phyloP scores from a whole-genome alignment of 2,329 filamentous ascomycete genomes.

The Rhinocladiella similis region DNA sequence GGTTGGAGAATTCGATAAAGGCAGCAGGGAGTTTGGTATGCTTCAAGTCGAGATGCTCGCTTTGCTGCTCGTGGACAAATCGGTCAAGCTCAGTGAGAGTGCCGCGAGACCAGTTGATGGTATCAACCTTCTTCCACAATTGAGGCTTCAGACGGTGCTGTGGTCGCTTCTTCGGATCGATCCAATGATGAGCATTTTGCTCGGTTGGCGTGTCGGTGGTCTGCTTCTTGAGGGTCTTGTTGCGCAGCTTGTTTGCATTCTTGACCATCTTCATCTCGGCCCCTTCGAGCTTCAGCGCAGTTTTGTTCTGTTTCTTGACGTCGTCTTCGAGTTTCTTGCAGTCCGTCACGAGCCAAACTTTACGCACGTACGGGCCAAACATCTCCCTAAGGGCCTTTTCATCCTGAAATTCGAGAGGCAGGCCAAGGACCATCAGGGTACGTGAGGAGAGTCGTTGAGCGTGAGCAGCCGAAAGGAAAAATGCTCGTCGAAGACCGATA shows the following conservation, averaged over 20 bases:
- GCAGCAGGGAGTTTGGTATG: constrained; percentile 70
- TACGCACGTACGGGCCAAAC: constrained; percentile 73
- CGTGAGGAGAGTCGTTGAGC: constrained; percentile 81
- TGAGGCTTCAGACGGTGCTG: constrained; percentile 68
- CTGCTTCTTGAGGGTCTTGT: constrained; percentile 54
- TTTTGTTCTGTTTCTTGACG: constrained; percentile 76
- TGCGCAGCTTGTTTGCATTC: constrained; percentile 68
- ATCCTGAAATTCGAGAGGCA: constrained; percentile 75
- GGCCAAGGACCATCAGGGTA: constrained; percentile 84
- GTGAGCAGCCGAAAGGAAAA: constrained; percentile 81
- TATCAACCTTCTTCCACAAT: constrained; percentile 55
- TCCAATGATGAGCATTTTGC: constrained; percentile 47
- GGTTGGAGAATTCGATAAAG: constrained; percentile 84
- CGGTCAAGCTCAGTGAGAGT: constrained; percentile 72
- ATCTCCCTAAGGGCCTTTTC: constrained; percentile 72
- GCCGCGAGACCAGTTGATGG: constrained; percentile 67
- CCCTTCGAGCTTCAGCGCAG: constrained; percentile 75
- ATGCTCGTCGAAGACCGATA: constrained; percentile 87
- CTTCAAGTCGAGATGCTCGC: constrained; percentile 63
- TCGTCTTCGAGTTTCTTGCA: constrained; percentile 73
- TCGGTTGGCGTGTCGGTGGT: constrained; percentile 56
- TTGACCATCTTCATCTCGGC: constrained; percentile 87
- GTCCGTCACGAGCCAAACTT: constrained; percentile 80
- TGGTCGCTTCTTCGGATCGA: constrained; percentile 69
- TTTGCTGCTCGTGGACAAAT: constrained; percentile 65